Evolutionary conservation across 2,329 filamentous ascomycete species (phyloP), one percentile per base, ranked within the genome.

Genomic region (Alternaria burnsii): DNA sequence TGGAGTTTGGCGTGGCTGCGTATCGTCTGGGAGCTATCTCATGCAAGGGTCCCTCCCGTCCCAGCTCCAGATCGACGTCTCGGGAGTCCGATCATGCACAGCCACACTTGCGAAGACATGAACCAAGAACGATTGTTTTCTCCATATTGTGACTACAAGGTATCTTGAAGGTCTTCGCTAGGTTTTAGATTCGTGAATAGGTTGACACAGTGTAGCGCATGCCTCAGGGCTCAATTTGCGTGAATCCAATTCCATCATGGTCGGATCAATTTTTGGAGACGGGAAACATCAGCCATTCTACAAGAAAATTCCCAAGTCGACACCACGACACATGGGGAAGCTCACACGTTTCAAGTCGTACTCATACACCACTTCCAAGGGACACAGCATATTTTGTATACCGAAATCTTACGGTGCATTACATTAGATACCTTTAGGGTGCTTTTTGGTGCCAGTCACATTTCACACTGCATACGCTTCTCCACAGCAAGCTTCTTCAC

Each of bases 1-100:
- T 48, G 18, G 46, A 22, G 38, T 41, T 41, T 22, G 38, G 38
- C 18, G 20, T 50, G 40, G 40, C 44, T 58, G 42, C 32, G 42
- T 41, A 38, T 32, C 41, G 24, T 32, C 41, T 28, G 30, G 44
- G 26, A 43, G 46, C 46, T 50, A 12, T 50, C 46, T 38, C 46
- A 53, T 46, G 57, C 57, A 59, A 59, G 57, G 57, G 57, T 59
- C 46, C 20, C 30, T 36, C 32, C 30, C 46, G 20, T 50, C 46
- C 46, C 46, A 48, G 11, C 46, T 48, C 46, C 30, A 50, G 46
- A 50, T 38, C 46, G 32, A 36, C 46, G 30, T 50, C 46, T 36
- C 46, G 32, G 30, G 46, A 38, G 46, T 50, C 46, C 46, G 32
- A 34, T 11, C 46, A 12, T 36, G 46, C 46, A 50, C 46, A 32